Evolutionary conservation across 352 stramenopile species (phyloP).

Genomic region (Elongisporangium anandrum): DNA sequence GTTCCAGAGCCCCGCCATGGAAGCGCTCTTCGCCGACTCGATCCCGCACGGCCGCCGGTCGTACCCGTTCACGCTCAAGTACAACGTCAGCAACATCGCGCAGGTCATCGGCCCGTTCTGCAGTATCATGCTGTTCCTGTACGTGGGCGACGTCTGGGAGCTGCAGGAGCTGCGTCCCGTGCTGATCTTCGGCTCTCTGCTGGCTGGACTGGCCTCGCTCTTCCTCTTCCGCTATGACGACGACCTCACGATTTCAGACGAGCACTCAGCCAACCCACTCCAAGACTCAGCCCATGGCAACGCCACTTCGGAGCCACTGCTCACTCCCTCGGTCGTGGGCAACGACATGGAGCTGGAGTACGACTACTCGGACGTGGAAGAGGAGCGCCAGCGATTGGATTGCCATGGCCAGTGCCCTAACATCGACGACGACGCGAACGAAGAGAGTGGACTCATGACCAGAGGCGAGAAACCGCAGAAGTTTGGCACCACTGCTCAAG

Average conservation of each 20-base stretch:
- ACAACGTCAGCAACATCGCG: conserved; percentile 70
- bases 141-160: conserved; percentile 62
- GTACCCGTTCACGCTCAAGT: conserved; percentile 81
- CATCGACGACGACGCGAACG: background rate
- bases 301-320: conserved; percentile 19
- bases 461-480: conserved; percentile 13
- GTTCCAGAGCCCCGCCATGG: conserved; percentile 65
- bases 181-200: conserved; percentile 52
- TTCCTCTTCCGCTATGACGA: conserved; percentile 66
- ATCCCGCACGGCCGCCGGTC: conserved; percentile 62
- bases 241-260: conserved; percentile 21
- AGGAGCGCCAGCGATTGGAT: background rate
- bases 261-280: background rate
- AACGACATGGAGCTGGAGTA: conserved; percentile 28
- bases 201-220: conserved; percentile 39
- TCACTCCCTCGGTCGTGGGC: conserved; percentile 53
- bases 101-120: conserved; percentile 52
- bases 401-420: background rate
- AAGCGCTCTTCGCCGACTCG: conserved; percentile 73
- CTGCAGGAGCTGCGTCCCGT: conserved; percentile 48
- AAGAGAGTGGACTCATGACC: background rate
- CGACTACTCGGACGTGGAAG: conserved; percentile 8
- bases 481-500: conserved; percentile 13
- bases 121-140: conserved; percentile 58
- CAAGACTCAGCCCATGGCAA: background rate